A percentile compares a stretch with the other conserved stretches of the same genome.
Conservation (phyloP, 306 rosid genomes). For the Medicago arabica region DNA sequence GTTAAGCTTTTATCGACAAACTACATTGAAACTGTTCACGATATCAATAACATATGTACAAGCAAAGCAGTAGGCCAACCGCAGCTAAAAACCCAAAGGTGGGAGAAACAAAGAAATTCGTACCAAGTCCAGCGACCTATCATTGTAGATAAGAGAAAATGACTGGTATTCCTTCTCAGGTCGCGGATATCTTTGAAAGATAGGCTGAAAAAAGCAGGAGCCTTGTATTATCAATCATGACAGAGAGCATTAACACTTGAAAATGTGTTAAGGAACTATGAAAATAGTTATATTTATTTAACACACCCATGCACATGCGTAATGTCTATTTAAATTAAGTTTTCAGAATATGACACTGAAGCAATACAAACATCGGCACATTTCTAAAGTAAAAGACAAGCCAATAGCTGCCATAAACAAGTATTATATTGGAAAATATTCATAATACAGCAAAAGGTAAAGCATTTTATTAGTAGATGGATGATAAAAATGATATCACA, state of each 20-base stretch:
- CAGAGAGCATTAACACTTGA: conserved; percentile 40
- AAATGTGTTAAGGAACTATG: conserved; percentile 38
- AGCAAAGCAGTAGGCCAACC: conserved; percentile 34
- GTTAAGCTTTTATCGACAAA: conserved; percentile 34
- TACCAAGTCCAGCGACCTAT: conserved; percentile 96
- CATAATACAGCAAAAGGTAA: conserved; percentile 34
- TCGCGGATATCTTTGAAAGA: conserved; percentile 97
- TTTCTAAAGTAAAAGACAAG: conserved; percentile 31
- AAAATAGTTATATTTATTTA: conserved; percentile 28
- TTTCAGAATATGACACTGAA: conserved; percentile 28
- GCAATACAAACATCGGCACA: conserved; percentile 37
- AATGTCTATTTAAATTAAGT: conserved; percentile 24
- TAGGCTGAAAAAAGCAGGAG: conserved; percentile 72
- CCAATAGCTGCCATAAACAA: conserved; percentile 42
- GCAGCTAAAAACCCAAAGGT: conserved; percentile 26
- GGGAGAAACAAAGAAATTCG: conserved; percentile 36
- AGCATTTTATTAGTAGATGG: conserved; percentile 21
- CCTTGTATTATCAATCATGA: conserved; percentile 52
- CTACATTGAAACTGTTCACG: conserved; percentile 23
- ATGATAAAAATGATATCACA: conserved; percentile 22
- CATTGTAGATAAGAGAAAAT: conserved; percentile 95
- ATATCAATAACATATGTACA: conserved; percentile 29
- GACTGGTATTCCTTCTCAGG: conserved; percentile 99
- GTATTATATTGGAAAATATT: conserved; percentile 41
- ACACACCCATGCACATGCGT: conserved; percentile 20